phyloP scores from a whole-genome alignment of 2,329 filamentous ascomycete species.

The Sarocladiaceae sp. region DNA sequence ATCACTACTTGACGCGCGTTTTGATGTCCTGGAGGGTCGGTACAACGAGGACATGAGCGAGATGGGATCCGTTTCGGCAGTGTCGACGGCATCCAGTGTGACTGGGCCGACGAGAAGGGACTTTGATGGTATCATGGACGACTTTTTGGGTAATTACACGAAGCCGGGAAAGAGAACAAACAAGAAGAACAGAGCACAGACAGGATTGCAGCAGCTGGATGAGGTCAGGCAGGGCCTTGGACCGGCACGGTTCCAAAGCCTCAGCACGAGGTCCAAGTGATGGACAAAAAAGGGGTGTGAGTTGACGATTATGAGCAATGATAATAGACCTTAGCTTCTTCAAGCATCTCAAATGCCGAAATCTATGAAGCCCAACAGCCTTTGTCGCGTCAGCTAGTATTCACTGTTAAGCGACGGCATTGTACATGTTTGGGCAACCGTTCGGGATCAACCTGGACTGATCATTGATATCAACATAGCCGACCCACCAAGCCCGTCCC shows the following conservation, averaged over 20 bases:
- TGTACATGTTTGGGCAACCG: too few species aligned
- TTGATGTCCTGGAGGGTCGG: slow-evolving; percentile 82
- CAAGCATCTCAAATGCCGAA: too few species aligned
- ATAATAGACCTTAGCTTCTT: not conserved
- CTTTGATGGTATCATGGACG: slow-evolving; percentile 87
- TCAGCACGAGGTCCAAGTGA: slow-evolving; percentile 1
- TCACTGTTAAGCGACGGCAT: too few species aligned
- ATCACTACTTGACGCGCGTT: slow-evolving; percentile 77
- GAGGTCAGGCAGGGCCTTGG: slow-evolving; percentile 79
- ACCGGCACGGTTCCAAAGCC: slow-evolving; percentile 54
- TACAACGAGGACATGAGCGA: slow-evolving; percentile 51
- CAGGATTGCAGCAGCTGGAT: slow-evolving; percentile 81
- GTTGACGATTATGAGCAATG: slow-evolving; percentile 9
- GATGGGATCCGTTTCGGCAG: slow-evolving; percentile 51
- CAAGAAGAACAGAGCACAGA: slow-evolving; percentile 75
- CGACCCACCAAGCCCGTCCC: too few species aligned
- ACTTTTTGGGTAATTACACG: slow-evolving; percentile 73
- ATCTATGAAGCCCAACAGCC: too few species aligned
- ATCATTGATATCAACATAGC: too few species aligned
- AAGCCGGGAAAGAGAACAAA: slow-evolving; percentile 66
- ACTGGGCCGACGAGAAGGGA: slow-evolving; percentile 64
- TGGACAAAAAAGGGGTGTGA: not conserved
- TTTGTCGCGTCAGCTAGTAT: too few species aligned
- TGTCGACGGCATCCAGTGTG: slow-evolving; percentile 60
- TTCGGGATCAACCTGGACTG: too few species aligned